These are phyloP conservation scores for Mycena crocata DNA, from an alignment of 768 basidiomycete genomes.

Conservation along the genomic window DNA sequence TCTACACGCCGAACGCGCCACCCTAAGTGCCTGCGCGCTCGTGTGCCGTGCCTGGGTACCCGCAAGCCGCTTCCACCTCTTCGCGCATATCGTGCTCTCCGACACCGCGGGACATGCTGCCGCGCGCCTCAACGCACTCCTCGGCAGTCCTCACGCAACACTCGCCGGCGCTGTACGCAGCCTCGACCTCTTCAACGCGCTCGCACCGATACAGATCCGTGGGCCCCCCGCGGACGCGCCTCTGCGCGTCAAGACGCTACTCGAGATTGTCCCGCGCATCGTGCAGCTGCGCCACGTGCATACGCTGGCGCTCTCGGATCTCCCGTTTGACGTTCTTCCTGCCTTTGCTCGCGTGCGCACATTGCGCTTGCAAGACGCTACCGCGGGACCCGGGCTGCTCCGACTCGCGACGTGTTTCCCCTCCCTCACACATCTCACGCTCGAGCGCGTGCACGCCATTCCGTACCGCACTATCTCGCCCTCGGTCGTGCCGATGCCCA, in stretches of 20 bases:
- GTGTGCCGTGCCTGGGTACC: slow-evolving; percentile 30
- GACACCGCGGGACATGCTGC: not conserved
- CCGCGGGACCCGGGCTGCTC: slow-evolving; percentile 20
- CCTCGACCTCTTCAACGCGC: slow-evolving; percentile 14
- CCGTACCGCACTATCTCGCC: slow-evolving; percentile 11
- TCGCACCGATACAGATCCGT: slow-evolving; percentile 11
- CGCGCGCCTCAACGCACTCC: slow-evolving; percentile 25
- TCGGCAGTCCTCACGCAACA: slow-evolving; percentile 19
- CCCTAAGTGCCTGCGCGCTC: slow-evolving; percentile 20
- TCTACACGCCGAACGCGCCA: slow-evolving; percentile 13
- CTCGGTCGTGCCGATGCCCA: not conserved
- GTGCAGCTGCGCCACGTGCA: slow-evolving; percentile 14
- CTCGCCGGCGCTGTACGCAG: slow-evolving; percentile 18
- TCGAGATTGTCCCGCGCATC: slow-evolving; percentile 10
- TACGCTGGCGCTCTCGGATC: slow-evolving; percentile 20
- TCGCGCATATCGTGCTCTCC: slow-evolving; percentile 15
- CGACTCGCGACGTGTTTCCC: slow-evolving; percentile 15
- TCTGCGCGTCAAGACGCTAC: slow-evolving; percentile 12
- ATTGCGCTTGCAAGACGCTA: slow-evolving; percentile 8
- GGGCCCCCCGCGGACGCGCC: slow-evolving; percentile 1
- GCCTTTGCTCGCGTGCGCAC: slow-evolving; percentile 13
- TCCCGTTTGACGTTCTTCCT: slow-evolving; percentile 20
- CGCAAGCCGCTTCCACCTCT: slow-evolving; percentile 30
- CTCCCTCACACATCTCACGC: not conserved
- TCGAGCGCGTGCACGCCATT: slow-evolving; percentile 21